Evolutionary conservation across 257 asterid genomes (phyloP), one percentile per base, ranked within the genome.

Genomic region (Capsicum pubescens): DNA sequence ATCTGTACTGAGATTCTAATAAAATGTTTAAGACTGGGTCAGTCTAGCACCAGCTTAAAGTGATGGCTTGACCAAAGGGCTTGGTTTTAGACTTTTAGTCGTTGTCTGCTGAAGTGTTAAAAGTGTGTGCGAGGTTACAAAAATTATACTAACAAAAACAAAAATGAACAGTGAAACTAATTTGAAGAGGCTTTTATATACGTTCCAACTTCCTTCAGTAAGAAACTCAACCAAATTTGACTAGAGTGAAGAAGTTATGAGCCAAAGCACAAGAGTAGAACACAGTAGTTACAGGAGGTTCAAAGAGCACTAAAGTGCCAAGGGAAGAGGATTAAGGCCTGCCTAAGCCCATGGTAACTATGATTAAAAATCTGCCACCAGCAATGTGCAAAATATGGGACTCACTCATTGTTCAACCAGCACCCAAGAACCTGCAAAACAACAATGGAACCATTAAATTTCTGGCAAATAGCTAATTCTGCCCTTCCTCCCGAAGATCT

Each of bases 391-490:
- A 67, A 14, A 15, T 35, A 67, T 14, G 74, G 57, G 44, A 70
- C 15, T 26, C 2, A 70, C 26, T 44, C 5, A 6, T 9, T 44
- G 58, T n/a, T 71, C 35, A 46, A 17, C 58, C 79, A 71, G 36
- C 79, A 70, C n/a, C 56, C 79, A 44, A 10, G 79, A 46, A 71
- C 17, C 57, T 17, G 35, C 79, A 8, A 46, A 71, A 71, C 26
- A 42, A 46, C 57, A 71, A 46, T 44, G 39, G 79, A 17, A 71
- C 79, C 17, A 2, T 44, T 46, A 15, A 44, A 9, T 71, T 44
- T 71, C 56, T 17, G n/a, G 32, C 58, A 71, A 10, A 71, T 44
- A 44, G 36, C 8, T n/a, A 44, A 71, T 7, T 71, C 39, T 9
- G 16, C 56, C 57, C 35, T 44, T 71, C 36, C 36, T n/a, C 36